These are phyloP conservation scores for Phaseolus lunatus DNA, from an alignment of 306 rosid species.

Conservation along the genomic window DNA sequence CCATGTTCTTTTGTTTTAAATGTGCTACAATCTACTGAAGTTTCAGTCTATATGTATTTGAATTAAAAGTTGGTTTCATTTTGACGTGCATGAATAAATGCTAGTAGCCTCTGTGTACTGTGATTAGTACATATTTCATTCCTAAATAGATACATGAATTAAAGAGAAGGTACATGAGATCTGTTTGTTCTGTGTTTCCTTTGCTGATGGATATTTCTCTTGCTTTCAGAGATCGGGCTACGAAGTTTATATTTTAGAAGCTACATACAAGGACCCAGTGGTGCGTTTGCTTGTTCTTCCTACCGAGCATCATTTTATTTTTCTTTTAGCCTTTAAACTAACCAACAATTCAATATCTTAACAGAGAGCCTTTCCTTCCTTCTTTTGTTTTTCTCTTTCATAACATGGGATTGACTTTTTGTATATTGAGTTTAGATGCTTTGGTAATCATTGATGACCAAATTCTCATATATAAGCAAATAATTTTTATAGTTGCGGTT, in stretches of 20 bases:
- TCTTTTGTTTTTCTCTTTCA: slow-evolving; percentile 14
- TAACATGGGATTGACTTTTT: slow-evolving; percentile 6
- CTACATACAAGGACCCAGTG: slow-evolving; percentile 92
- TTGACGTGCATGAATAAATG: slow-evolving; percentile 39
- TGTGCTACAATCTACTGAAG: slow-evolving; percentile 35
- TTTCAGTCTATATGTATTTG: slow-evolving; percentile 29
- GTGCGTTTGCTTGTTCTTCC: slow-evolving; percentile 53
- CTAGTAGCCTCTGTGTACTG: slow-evolving; percentile 37
- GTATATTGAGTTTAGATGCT: slow-evolving; percentile 31
- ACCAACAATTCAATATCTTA: not conserved
- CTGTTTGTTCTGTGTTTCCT: slow-evolving; percentile 38
- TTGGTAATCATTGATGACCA: slow-evolving; percentile 31
- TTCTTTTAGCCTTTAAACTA: slow-evolving; percentile 7
- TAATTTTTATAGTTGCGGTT: slow-evolving; percentile 14
- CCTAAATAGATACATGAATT: slow-evolving; percentile 31
- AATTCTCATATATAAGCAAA: slow-evolving; percentile 27
- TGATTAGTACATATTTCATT: slow-evolving; percentile 29
- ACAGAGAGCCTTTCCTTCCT: not conserved
- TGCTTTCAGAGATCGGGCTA: slow-evolving; percentile 89
- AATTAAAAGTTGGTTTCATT: slow-evolving; percentile 22
- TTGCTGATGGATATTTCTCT: slow-evolving; percentile 50
- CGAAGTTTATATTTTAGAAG: slow-evolving; percentile 95
- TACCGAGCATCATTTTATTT: slow-evolving; percentile 32
- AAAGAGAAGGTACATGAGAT: slow-evolving; percentile 27
- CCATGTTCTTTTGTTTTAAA: slow-evolving; percentile 27